phyloP scores from a whole-genome alignment of 306 rosid genomes.

The Vigna hirtella region DNA sequence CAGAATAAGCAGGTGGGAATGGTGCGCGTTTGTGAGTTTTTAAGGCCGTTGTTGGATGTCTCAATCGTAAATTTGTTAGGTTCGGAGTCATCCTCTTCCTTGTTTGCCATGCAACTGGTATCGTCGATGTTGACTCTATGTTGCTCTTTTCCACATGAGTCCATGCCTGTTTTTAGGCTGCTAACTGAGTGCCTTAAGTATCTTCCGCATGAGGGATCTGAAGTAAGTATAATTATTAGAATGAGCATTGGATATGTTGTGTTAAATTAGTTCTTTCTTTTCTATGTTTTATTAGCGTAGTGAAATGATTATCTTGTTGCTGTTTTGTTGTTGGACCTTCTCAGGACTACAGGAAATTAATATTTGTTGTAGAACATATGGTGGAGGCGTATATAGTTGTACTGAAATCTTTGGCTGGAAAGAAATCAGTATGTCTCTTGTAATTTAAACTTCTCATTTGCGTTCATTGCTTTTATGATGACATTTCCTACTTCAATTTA shows the following conservation, averaged over 20 bases:
- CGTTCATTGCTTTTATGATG: neutral
- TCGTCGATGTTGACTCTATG: constrained; percentile 74
- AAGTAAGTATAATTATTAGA: constrained; percentile 62
- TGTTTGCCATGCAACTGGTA: constrained; percentile 65
- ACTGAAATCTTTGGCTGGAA: constrained; percentile 63
- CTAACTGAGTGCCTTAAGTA: constrained; percentile 64
- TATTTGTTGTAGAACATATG: constrained; percentile 59
- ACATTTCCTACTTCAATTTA: constrained; percentile 18
- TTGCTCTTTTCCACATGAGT: constrained; percentile 69
- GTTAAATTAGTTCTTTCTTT: constrained; percentile 13
- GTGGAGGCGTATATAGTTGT: constrained; percentile 76
- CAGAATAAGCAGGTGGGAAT: constrained; percentile 68
- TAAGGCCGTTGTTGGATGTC: constrained; percentile 71
- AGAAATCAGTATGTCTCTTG: constrained; percentile 61
- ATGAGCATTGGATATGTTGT: constrained; percentile 32
- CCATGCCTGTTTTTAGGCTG: constrained; percentile 75
- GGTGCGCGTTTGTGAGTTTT: constrained; percentile 70
- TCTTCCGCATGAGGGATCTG: constrained; percentile 58
- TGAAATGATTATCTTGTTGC: constrained; percentile 27
- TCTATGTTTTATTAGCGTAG: constrained; percentile 31
- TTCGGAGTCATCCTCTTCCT: constrained; percentile 59
- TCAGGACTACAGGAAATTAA: constrained; percentile 75
- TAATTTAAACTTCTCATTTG: constrained; percentile 36
- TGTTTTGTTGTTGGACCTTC: constrained; percentile 38
- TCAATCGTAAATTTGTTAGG: constrained; percentile 62